Base-by-base conservation (phyloP, 164 flowering plant genomes). In the Kingdonia uniflora region DNA sequence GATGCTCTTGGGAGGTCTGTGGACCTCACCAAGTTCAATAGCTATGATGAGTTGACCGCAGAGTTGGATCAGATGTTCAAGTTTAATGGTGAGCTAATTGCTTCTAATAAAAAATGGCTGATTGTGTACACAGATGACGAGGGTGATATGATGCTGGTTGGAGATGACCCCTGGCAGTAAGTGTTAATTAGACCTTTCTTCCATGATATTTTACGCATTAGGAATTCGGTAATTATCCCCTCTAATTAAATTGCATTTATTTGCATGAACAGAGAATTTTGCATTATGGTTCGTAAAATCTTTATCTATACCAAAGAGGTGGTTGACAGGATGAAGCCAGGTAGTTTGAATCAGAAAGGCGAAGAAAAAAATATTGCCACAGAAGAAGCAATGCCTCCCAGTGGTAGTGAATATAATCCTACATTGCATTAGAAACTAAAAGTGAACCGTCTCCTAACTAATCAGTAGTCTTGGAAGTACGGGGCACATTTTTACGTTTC, bases 81-180 rank as follows among this genome's bases (percentile, higher is more conserved):
- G 17, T 80, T 88, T 14, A 66, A 77, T 58, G 94, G 96, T 46
- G 80, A 76, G 67, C 74, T 87, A 55, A 44, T 60, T 53, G 39
- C 71, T 15, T 56, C 67, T 12, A 67, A 70, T 25, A 81, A 76
- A 57, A 50, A 22, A 21, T 87, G 91, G 90, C 64, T 67, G 25
- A 63, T 88, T 44, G 82, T 82, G 22, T 88, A 70, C 54, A 81
- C 85, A 1, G 96, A 88, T 53, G 73, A 81, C 49, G 94, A 82
- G 51, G 92, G 90, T 4, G 91, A 88, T 50, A 76, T 78, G 85
- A 85, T 88, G 94, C 85, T 82, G 22, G 80, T 78, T 51, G 94
- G 96, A 2, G 94, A 85, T 70, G 84, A 83, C 65, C 86, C 88
- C 10, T 88, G 94, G 96, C 70, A 25, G 96, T 87, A 67, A 82